Conservation (phyloP, 176 grass and related monocot genomes). For the Olyra latifolia region DNA sequence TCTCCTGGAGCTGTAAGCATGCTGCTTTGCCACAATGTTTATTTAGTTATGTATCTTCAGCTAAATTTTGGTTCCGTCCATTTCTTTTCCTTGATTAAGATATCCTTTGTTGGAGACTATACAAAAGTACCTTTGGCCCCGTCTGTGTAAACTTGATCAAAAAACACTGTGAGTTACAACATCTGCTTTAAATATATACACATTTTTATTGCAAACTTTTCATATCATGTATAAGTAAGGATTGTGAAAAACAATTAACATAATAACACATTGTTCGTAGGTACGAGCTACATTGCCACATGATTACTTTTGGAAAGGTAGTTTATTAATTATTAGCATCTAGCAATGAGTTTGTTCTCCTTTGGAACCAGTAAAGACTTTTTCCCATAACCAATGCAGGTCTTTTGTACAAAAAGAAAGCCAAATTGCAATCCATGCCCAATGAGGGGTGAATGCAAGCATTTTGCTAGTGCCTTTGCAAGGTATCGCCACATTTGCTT, state of each 20-base stretch:
- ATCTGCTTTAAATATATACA: not conserved
- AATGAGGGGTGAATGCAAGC: conserved; percentile 95
- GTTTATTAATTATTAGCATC: conserved; percentile 26
- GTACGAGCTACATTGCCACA: conserved; percentile 98
- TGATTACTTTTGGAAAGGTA: conserved; percentile 99
- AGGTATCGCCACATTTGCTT: conserved; percentile 50
- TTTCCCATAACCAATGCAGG: conserved; percentile 54
- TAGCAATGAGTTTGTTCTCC: not conserved
- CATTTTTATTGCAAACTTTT: conserved; percentile 13
- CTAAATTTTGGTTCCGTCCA: conserved; percentile 18
- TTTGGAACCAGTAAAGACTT: conserved; percentile 10
- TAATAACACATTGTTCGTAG: conserved; percentile 46
- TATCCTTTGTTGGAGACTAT: conserved; percentile 86
- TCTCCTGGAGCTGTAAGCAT: conserved; percentile 87
- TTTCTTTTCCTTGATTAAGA: conserved; percentile 49
- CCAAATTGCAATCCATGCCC: conserved; percentile 98
- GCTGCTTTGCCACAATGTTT: conserved; percentile 19
- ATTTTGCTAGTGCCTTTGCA: conserved; percentile 95
- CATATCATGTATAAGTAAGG: conserved; percentile 14
- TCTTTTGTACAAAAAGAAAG: conserved; percentile 97
- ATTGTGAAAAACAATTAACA: conserved; percentile 5
- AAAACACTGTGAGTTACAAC: conserved; percentile 73
- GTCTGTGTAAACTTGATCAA: conserved; percentile 95
- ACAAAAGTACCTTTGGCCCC: conserved; percentile 97
- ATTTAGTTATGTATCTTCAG: conserved; percentile 28